Evolutionary conservation across 2,329 filamentous ascomycete species (phyloP).

Genomic region (Herpomyces periplanetae): DNA sequence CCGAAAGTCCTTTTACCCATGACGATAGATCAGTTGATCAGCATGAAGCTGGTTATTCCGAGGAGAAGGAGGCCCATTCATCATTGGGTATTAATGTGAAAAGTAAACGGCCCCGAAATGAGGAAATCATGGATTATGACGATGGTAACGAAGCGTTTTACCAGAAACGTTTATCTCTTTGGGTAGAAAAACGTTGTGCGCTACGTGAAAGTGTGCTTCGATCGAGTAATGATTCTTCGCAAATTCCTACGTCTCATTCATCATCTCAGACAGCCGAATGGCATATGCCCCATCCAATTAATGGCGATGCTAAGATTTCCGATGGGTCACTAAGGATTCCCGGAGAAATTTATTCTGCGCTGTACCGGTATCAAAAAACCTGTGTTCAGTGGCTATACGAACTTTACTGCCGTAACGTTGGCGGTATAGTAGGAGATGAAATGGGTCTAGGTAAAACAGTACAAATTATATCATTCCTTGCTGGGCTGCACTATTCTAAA

Average conservation of each 20-base stretch:
- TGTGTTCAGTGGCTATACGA: slow-evolving; percentile 89
- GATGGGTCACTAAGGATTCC: slow-evolving; percentile 40
- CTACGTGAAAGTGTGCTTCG: no score
- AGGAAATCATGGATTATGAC: no score
- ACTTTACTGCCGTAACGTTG: slow-evolving; percentile 51
- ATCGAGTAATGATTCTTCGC: no score
- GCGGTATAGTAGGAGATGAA: slow-evolving; percentile 80
- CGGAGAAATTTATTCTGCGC: slow-evolving; percentile 58
- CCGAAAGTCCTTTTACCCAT: no score
- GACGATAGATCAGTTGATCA: no score
- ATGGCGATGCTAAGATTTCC: slow-evolving; percentile 31
- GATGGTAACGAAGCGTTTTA: slow-evolving; percentile 63
- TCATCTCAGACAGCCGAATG: slow-evolving; percentile 21
- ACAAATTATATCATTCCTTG: slow-evolving; percentile 68
- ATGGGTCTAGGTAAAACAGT: slow-evolving; percentile 98
- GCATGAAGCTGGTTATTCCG: no score
- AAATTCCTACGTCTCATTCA: no score
- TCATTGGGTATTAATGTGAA: no score
- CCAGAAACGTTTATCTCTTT: slow-evolving; percentile 28
- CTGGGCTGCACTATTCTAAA: slow-evolving; percentile 64
- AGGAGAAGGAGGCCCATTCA: no score
- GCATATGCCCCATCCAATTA: slow-evolving; percentile 48
- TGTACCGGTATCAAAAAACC: slow-evolving; percentile 91
- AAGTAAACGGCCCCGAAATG: no score
- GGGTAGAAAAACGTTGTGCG: no score